A percentile compares a stretch with the other conserved stretches of the same genome.
Evolutionary conservation across 345 rosid genomes (phyloP).

Genomic region (Eucalyptus virginea): DNA sequence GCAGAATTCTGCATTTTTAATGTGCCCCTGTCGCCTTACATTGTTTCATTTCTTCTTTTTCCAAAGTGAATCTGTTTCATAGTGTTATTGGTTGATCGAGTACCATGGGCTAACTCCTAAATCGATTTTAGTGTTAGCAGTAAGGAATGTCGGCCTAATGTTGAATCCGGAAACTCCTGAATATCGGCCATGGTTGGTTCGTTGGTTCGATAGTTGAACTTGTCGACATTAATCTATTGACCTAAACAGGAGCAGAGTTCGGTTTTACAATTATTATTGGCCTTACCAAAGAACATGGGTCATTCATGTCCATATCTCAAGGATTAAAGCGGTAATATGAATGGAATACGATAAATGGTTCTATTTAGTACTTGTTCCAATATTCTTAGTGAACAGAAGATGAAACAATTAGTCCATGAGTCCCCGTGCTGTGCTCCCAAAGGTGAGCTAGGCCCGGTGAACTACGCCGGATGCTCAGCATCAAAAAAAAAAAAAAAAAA

Average conservation of each 20-base stretch:
- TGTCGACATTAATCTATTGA: not conserved
- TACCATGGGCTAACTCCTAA: too few relatives aligned
- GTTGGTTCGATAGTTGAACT: not conserved
- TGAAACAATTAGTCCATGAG: not conserved
- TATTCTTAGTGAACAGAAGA: not conserved
- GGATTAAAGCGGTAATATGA: not conserved
- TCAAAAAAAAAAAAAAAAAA: too few relatives aligned
- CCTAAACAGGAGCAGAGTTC: not conserved
- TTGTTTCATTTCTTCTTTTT: too few relatives aligned
- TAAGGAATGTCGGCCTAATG: fast-evolving
- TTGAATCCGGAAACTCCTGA: not conserved
- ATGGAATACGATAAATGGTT: not conserved
- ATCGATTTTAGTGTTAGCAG: not conserved
- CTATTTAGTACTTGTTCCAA: not conserved
- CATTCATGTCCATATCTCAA: not conserved
- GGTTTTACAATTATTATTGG: not conserved
- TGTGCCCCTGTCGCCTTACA: too few relatives aligned
- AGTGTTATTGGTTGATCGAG: too few relatives aligned
- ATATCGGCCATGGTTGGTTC: not conserved
- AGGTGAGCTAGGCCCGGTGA: too few relatives aligned
- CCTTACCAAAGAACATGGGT: not conserved
- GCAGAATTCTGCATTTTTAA: too few relatives aligned
- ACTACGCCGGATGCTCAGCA: too few relatives aligned
- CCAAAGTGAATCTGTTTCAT: too few relatives aligned
- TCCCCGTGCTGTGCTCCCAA: too few relatives aligned